These are phyloP conservation scores for Wickerhamomyces strasburgensis DNA, from an alignment of 805 yeast genomes.

Conservation along the genomic window DNA sequence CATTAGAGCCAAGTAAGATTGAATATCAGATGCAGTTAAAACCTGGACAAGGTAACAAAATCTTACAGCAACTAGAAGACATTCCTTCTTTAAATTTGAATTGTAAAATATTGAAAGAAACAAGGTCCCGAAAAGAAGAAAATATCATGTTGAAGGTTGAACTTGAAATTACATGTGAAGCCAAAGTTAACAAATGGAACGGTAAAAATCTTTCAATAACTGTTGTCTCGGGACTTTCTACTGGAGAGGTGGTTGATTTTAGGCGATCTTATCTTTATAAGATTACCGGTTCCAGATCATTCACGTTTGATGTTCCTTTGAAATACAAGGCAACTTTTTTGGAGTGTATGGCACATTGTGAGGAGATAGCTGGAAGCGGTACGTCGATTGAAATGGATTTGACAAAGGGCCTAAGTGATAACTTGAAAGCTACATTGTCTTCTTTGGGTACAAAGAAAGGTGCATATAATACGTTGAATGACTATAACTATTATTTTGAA, in stretches of 20 bases:
- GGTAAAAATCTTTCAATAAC: conserved; percentile 29
- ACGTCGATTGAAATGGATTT: conserved; percentile 7
- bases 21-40: conserved; percentile 38
- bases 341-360: conserved; percentile 31
- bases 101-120: conserved; percentile 13
- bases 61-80: conserved; percentile 28
- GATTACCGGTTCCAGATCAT: conserved; percentile 23
- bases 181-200: conserved; percentile 27
- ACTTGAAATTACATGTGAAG: conserved; percentile 18
- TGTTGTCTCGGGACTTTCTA: conserved; percentile 26
- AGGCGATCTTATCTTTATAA: conserved; percentile 32
- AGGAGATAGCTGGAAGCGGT: conserved; percentile 33
- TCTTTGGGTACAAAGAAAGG: background rate
- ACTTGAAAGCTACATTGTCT: background rate
- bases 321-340: conserved; percentile 20
- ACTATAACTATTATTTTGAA: background rate
- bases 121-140: conserved; percentile 3
- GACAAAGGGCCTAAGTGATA: background rate
- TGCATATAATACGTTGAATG: conserved; percentile 8
- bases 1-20: conserved; percentile 29
- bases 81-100: conserved; percentile 34
- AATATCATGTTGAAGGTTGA: conserved; percentile 9
- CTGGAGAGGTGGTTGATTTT: conserved; percentile 40
- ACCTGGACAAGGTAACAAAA: conserved; percentile 36
- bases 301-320: conserved; percentile 25